Base-by-base conservation (phyloP, 2,329 filamentous ascomycete genomes). In the Orbilia blumenaviensis region DNA sequence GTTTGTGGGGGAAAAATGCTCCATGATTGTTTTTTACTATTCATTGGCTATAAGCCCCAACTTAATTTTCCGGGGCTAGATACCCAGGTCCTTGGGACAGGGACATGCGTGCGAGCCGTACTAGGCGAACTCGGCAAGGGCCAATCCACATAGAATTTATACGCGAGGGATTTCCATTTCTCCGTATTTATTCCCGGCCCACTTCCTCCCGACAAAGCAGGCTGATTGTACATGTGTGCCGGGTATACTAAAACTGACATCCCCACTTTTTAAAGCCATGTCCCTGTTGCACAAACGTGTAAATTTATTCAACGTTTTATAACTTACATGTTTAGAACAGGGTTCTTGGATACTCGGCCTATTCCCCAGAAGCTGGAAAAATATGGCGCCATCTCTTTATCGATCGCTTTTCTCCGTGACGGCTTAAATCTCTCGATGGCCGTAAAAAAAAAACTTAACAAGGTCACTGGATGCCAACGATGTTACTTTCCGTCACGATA, bases 211-310 rank as follows among this genome's bases (percentile, higher is more conserved):
- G 32, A 27, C 21, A 25, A 25, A 38, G 52, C 32, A 56, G 50
- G 50, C 50, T 56, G 32, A 56, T 56, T 36, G 8, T 23, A 16
- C 52, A n/a, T 32, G n/a, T n/a, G n/a, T n/a, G n/a, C n/a, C 48
- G 52, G 32, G 52, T 56, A 56, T 23, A 38, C 36, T 56, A 56
- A 25, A 38, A 3, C 25, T 36, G 27, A 36, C 27, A 56, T 54
- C 63, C 50, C 63, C 63, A 54, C 63, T 67, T 67, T 58, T 67
- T 48, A 16, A 10, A 23, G 25, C 63, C 63, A 36, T 67, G 63
- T 58, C 63, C 63, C 48, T 67, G 63, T 42, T 56, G 52, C 32
- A 56, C 52, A 56, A 56, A 27, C 52, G 29, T 56, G n/a, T 27
- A 38, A n/a, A 25, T 7, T 36, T 36, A 36, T 12, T 32, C n/a